A percentile compares a stretch with the other conserved stretches of the same genome.
phyloP scores from a whole-genome alignment of 2,329 filamentous ascomycete species.

The Epichloe bromicola region DNA sequence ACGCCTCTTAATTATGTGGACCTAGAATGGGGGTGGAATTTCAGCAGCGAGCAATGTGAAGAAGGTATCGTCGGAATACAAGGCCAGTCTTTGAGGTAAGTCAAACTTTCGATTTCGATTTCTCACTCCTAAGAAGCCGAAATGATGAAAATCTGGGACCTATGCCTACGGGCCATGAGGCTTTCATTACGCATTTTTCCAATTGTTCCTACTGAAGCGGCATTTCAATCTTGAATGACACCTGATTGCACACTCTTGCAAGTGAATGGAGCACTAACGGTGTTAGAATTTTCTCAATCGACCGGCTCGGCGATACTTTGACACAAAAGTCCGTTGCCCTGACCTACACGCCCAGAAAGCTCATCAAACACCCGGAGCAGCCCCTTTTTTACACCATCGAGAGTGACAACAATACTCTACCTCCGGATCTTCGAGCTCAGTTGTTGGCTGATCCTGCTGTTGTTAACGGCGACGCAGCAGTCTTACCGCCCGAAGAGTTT shows the following conservation, averaged over 20 bases:
- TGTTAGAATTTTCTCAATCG: constrained; percentile 73
- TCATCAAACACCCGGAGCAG: constrained; percentile 77
- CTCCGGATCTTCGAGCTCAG: constrained; percentile 61
- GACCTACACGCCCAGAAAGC: constrained; percentile 77
- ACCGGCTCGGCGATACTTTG: constrained; percentile 73
- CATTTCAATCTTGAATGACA: constrained; percentile 7
- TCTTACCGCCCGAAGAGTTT: constrained; percentile 69
- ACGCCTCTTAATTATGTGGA: constrained; percentile 81
- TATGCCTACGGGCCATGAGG: constrained; percentile 44
- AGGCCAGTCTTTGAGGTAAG: constrained; percentile 73
- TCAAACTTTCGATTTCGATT: constrained; percentile 7
- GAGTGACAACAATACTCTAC: constrained; percentile 82
- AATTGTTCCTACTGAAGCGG: constrained; percentile 96
- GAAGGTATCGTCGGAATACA: constrained; percentile 93
- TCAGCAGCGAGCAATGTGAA: constrained; percentile 85
- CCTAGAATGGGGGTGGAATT: constrained; percentile 91
- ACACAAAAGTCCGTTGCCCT: constrained; percentile 78
- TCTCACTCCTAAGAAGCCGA: constrained; percentile 26
- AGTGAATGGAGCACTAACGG: constrained; percentile 3
- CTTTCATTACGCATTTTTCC: constrained; percentile 40
- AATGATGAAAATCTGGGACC: constrained; percentile 55
- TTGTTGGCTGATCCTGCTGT: constrained; percentile 59
- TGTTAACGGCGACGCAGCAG: constrained; percentile 58
- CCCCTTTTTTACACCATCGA: constrained; percentile 84
- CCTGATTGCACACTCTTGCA: not conserved